phyloP scores from a whole-genome alignment of 1,284 basidiomycete genomes.

The Puccinia coronata region DNA sequence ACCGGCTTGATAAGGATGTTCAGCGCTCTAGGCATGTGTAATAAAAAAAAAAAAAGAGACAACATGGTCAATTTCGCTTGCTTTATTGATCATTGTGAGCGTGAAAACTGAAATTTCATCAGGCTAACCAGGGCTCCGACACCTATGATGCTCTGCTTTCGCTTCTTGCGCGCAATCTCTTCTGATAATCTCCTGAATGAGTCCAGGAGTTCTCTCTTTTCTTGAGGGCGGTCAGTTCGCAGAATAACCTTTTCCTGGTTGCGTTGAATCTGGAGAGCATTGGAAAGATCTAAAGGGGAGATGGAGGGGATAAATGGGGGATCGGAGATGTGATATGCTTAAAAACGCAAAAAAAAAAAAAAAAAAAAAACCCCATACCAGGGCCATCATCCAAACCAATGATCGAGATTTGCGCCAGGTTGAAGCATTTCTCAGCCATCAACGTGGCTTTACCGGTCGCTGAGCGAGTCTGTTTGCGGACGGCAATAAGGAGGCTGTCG shows the following conservation, averaged over 20 bases:
- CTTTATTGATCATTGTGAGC: slow-evolving; percentile 59
- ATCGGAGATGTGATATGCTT: not conserved
- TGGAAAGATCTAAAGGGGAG: slow-evolving; percentile 69
- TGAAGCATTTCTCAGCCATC: slow-evolving; percentile 90
- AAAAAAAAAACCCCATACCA: no score
- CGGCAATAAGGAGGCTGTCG: slow-evolving; percentile 84
- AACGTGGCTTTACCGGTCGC: slow-evolving; percentile 67
- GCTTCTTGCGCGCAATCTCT: slow-evolving; percentile 78
- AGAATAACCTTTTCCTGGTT: slow-evolving; percentile 93
- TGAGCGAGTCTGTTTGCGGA: slow-evolving; percentile 57
- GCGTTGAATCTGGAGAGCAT: slow-evolving; percentile 92
- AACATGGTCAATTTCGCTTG: not conserved
- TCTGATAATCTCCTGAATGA: slow-evolving; percentile 90
- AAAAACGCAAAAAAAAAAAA: not conserved
- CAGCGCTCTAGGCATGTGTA: slow-evolving; percentile 1
- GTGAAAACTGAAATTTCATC: slow-evolving; percentile 62
- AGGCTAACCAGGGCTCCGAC: slow-evolving; percentile 68
- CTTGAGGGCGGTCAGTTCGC: slow-evolving; percentile 74
- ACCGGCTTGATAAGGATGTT: not conserved
- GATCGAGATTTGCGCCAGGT: slow-evolving; percentile 85
- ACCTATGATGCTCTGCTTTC: slow-evolving; percentile 88
- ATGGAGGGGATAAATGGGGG: not conserved
- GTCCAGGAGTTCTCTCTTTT: slow-evolving; percentile 80
- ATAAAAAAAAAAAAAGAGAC: not conserved
- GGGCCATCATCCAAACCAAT: slow-evolving; percentile 92